These are phyloP conservation scores for Yarrowia sp. DNA, from an alignment of 805 yeast species.

Conservation along the genomic window DNA sequence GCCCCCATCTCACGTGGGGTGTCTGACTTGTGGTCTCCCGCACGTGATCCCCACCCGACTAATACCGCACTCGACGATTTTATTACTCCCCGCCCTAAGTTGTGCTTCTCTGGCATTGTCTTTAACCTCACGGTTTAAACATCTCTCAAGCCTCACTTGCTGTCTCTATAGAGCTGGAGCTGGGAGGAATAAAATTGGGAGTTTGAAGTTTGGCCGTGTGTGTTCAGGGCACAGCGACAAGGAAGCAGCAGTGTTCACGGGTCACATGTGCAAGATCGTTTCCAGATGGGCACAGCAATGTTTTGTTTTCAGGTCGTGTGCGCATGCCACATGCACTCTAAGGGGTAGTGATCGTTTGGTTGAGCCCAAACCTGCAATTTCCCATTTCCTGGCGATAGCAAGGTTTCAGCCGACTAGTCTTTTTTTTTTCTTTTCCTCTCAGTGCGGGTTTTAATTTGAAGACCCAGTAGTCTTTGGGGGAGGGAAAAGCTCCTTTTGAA, in stretches of 20 bases:
- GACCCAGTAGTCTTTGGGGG: neutral
- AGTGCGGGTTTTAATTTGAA: constrained; percentile 32
- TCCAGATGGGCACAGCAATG: neutral
- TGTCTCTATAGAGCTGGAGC: constrained; percentile 17
- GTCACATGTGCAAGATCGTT: constrained; percentile 8
- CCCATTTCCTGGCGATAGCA: constrained; percentile 18
- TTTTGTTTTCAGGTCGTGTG: constrained; percentile 29
- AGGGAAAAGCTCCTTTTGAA: neutral
- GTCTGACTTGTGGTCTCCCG: neutral
- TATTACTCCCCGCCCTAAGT: constrained; percentile 16
- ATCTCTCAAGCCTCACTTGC: constrained; percentile 34
- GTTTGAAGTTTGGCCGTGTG: neutral
- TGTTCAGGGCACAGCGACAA: too few species aligned
- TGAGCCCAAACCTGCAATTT: constrained; percentile 28
- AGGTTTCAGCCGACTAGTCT: constrained; percentile 29
- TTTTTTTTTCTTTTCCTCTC: neutral
- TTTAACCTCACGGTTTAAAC: constrained; percentile 33
- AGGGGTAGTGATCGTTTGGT: neutral
- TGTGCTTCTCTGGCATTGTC: neutral
- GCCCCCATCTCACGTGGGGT: neutral
- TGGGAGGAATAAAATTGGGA: constrained; percentile 9
- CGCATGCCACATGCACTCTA: constrained; percentile 10
- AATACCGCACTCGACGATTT: constrained; percentile 8
- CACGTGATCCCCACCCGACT: neutral
- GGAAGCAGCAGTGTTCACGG: neutral